Evolutionary conservation across 768 basidiomycete species (phyloP).

Genomic region (Tulasnella sp.): DNA sequence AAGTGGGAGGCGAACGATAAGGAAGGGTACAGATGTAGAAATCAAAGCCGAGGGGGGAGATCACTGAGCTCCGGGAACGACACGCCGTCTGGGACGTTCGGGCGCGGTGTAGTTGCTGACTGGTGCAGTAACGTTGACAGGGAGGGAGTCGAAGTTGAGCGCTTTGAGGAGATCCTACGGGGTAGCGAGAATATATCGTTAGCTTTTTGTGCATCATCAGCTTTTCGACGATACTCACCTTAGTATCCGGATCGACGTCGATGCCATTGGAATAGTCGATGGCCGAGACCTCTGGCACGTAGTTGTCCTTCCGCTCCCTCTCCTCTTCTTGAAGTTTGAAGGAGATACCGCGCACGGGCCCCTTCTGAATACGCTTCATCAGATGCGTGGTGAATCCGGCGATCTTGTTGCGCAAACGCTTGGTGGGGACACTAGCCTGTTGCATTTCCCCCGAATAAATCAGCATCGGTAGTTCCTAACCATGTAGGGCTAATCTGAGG

Average conservation of each 20-base stretch:
- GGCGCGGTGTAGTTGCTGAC: slow-evolving; percentile 43
- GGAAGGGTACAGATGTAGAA: no score
- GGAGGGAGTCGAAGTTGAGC: slow-evolving; percentile 91
- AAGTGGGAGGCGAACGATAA: no score
- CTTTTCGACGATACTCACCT: slow-evolving; percentile 41
- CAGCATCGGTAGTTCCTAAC: not conserved
- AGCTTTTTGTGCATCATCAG: not conserved
- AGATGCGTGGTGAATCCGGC: slow-evolving; percentile 99
- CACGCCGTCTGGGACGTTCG: slow-evolving; percentile 64
- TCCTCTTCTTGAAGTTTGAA: slow-evolving; percentile 99
- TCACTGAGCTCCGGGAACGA: slow-evolving; percentile 47
- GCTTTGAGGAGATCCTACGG: slow-evolving; percentile 71
- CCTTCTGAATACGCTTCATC: slow-evolving; percentile 99
- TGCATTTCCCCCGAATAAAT: no score
- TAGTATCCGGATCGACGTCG: slow-evolving; percentile 87
- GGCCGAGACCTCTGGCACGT: slow-evolving; percentile 95
- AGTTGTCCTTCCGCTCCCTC: slow-evolving; percentile 98
- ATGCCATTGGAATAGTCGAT: slow-evolving; percentile 68
- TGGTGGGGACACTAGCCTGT: slow-evolving; percentile 89
- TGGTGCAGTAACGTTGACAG: slow-evolving; percentile 52
- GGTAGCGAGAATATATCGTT: not conserved
- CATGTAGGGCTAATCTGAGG: not conserved
- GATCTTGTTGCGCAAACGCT: slow-evolving; percentile 99
- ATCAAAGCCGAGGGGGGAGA: no score
- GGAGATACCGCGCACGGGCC: slow-evolving; percentile 97